Evolutionary conservation across 2,329 filamentous ascomycete species (phyloP).

Genomic region (Fusarium pininemorale): DNA sequence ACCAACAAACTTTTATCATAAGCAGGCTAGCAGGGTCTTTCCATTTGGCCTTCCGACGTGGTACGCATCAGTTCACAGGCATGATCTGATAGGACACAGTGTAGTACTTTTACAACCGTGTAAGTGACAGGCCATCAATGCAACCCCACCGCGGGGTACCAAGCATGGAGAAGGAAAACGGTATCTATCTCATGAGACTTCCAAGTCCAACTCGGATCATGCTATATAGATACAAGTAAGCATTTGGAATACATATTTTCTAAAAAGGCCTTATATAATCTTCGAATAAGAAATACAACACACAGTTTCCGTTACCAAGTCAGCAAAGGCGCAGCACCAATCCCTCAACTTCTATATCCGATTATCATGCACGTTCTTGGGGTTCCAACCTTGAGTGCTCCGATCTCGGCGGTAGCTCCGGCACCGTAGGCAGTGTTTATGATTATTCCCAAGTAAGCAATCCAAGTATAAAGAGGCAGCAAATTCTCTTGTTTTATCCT

Average conservation of each 20-base stretch:
- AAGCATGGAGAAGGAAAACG: not conserved
- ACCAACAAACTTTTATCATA: not conserved
- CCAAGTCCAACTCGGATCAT: not conserved
- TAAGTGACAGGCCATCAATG: not conserved
- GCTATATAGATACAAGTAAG: not conserved
- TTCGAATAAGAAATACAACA: not conserved
- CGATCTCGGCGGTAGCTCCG: constrained; percentile 36
- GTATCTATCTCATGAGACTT: not conserved
- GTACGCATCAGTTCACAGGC: not conserved
- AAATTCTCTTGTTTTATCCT: not conserved
- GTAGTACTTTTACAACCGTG: not conserved
- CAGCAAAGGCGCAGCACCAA: not conserved
- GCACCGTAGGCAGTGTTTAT: constrained; percentile 27
- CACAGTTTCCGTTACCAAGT: not conserved
- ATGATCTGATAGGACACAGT: not conserved
- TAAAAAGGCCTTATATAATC: not conserved
- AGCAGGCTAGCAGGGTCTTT: not conserved
- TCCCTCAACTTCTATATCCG: not conserved
- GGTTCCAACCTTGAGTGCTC: constrained; percentile 22
- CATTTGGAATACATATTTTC: not conserved
- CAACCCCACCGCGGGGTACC: not conserved
- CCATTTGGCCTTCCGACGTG: not conserved
- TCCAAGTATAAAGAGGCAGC: constrained; percentile 25
- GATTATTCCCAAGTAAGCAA: not conserved
- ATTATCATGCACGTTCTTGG: not conserved